These are phyloP conservation scores for Volutella citrinella DNA, from an alignment of 2,329 filamentous ascomycete species.

Conservation along the genomic window DNA sequence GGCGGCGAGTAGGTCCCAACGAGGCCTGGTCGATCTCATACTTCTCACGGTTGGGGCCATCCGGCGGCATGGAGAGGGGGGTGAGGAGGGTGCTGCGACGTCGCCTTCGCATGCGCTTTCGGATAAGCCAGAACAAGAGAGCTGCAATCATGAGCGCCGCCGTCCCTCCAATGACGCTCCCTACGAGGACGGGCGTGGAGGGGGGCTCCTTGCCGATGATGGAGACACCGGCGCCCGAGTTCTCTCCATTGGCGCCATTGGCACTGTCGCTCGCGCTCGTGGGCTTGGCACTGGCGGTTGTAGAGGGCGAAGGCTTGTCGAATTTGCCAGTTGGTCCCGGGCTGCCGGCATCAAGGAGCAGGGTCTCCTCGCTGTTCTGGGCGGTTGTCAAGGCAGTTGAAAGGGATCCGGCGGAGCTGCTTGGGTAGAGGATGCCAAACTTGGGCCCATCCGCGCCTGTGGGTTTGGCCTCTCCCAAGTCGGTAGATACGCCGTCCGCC, in stretches of 20 bases:
- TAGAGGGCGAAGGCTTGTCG: too few species aligned
- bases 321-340: too few species aligned
- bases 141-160: slow-evolving; percentile 42
- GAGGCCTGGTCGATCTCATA: slow-evolving; percentile 40
- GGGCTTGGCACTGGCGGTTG: too few species aligned
- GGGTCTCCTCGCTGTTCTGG: too few species aligned
- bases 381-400: too few species aligned
- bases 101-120: slow-evolving; percentile 36
- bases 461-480: too few species aligned
- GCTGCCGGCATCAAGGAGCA: too few species aligned
- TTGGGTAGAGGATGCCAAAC: too few species aligned
- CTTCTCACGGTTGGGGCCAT: slow-evolving; percentile 10
- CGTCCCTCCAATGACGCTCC: slow-evolving; percentile 49
- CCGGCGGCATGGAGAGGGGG: slow-evolving; percentile 38
- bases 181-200: slow-evolving; percentile 41
- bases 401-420: too few species aligned
- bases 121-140: slow-evolving; percentile 50
- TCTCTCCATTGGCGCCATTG: too few species aligned
- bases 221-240: slow-evolving; percentile 10
- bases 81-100: slow-evolving; percentile 49
- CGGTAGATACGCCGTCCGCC: too few species aligned
- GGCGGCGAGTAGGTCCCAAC: slow-evolving; percentile 46
- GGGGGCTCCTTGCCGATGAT: slow-evolving; percentile 12
- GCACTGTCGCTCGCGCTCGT: slow-evolving; percentile 18
- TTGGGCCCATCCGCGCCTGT: too few species aligned